These are phyloP conservation scores for Elongisporangium prolatum DNA, from an alignment of 352 stramenopile species.

Conservation along the genomic window DNA sequence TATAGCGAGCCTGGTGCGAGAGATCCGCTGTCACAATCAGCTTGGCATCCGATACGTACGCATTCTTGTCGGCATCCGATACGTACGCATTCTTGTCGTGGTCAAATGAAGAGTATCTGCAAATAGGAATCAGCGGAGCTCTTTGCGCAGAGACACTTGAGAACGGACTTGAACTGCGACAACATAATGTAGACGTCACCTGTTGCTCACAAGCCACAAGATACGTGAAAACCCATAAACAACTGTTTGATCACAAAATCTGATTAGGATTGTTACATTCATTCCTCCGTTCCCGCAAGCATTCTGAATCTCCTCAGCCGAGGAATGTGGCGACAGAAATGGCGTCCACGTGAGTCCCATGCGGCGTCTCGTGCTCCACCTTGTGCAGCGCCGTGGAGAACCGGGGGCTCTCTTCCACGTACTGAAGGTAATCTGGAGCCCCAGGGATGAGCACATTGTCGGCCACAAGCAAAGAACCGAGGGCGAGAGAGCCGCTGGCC, in stretches of 20 bases:
- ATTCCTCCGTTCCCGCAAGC: no score
- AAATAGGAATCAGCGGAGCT: background rate
- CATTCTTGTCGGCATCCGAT: no score
- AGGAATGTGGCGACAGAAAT: constrained; percentile 9
- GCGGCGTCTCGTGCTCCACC: no score
- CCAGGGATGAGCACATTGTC: constrained; percentile 32
- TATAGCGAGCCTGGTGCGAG: constrained; percentile 20
- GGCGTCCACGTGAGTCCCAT: background rate
- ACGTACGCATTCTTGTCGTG: no score
- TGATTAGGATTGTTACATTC: no score
- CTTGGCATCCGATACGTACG: constrained; percentile 33
- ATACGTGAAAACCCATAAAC: no score
- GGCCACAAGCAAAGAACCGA: constrained; percentile 26
- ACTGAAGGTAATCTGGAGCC: constrained; percentile 32
- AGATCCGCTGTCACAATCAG: constrained; percentile 30
- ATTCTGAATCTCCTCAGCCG: background rate
- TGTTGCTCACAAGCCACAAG: no score
- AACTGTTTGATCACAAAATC: no score
- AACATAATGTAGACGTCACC: no score
- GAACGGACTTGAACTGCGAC: constrained; percentile 20
- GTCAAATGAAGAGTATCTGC: constrained; percentile 47
- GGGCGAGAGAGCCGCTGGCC: constrained; percentile 11
- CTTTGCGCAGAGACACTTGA: constrained; percentile 7
- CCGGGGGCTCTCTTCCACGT: constrained; percentile 19
- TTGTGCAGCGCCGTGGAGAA: constrained; percentile 8